These are phyloP conservation scores for Suhomyces panamericanus DNA, from an alignment of 1,139 yeast species.

Conservation along the genomic window DNA sequence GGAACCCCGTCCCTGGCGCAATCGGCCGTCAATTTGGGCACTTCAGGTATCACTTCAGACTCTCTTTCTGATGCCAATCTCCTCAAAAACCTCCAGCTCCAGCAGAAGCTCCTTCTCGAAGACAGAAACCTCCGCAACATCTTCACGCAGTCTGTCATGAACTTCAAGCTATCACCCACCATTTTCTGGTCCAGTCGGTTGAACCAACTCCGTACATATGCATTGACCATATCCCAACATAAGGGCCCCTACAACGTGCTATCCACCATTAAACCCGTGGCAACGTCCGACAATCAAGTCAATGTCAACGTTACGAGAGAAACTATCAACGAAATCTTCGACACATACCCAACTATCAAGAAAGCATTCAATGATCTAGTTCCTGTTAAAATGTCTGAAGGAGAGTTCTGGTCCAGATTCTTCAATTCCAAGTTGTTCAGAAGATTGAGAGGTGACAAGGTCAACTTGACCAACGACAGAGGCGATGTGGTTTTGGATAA, in stretches of 20 bases:
- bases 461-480: slow-evolving; percentile 66
- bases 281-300: slow-evolving; percentile 85
- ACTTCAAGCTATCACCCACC: slow-evolving; percentile 70
- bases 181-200: slow-evolving; percentile 90
- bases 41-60: slow-evolving; percentile 15
- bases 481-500: slow-evolving; percentile 86
- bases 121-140: slow-evolving; percentile 70
- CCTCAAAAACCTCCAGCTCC: slow-evolving; percentile 70
- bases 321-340: slow-evolving; percentile 84
- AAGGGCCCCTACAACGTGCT: slow-evolving; percentile 92
- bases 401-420: slow-evolving; percentile 96
- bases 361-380: slow-evolving; percentile 88
- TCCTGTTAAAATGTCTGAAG: slow-evolving; percentile 76
- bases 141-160: slow-evolving; percentile 86
- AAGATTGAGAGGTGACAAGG: slow-evolving; percentile 84
- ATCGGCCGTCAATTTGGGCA: slow-evolving; percentile 7
- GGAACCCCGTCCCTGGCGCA: slow-evolving; percentile 7
- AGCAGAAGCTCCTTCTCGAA: slow-evolving; percentile 71
- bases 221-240: slow-evolving; percentile 79
- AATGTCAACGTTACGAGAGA: slow-evolving; percentile 91
- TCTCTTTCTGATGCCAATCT: slow-evolving; percentile 43
- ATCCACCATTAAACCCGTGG: slow-evolving; percentile 90
- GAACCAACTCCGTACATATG: slow-evolving; percentile 79
- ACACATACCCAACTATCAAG: slow-evolving; percentile 90
- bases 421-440: slow-evolving; percentile 87